phyloP scores from a whole-genome alignment of 1,139 yeast genomes.

The Lodderomyces parapsilosis region DNA sequence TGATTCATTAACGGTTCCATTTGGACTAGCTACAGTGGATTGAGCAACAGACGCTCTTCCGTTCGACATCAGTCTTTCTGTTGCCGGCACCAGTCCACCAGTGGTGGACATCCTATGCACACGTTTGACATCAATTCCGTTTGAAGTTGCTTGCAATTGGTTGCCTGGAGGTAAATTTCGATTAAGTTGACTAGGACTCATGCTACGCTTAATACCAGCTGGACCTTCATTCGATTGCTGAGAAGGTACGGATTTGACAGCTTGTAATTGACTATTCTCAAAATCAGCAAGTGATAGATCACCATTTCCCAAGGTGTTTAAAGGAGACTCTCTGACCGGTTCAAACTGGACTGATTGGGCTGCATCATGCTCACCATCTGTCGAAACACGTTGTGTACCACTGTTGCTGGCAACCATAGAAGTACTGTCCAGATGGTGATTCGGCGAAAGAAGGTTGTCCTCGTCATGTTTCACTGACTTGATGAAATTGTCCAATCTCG shows the following conservation, averaged over 20 bases:
- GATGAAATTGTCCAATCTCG: conserved; percentile 19
- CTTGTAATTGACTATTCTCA: conserved; percentile 20
- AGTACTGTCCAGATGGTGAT: not conserved
- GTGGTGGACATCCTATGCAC: conserved; percentile 22
- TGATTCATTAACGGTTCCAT: conserved; percentile 6
- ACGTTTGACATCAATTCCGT: conserved; percentile 13
- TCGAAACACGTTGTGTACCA: not conserved
- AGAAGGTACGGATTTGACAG: conserved; percentile 8
- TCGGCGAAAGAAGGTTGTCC: not conserved
- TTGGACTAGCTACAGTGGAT: conserved; percentile 1
- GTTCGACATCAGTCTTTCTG: conserved; percentile 8
- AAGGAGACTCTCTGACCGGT: conserved; percentile 55
- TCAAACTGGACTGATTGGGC: conserved; percentile 44
- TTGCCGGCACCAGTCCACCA: conserved; percentile 4
- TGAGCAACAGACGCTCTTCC: conserved; percentile 8
- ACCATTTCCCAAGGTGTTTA: conserved; percentile 72
- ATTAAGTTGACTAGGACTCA: conserved; percentile 22
- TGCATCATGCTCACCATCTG: not conserved
- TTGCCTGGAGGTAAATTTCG: conserved; percentile 16
- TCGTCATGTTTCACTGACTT: conserved; percentile 17
- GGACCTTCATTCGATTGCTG: conserved; percentile 15
- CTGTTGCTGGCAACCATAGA: conserved; percentile 8
- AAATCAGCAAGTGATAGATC: conserved; percentile 61
- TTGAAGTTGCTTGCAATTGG: conserved; percentile 10
- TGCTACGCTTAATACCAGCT: conserved; percentile 15